Percentiles rank a stretch among this genome's conserved stretches.
Evolutionary conservation across 2,329 filamentous ascomycete genomes (phyloP).

Genomic region (Fusarium dlaminii): DNA sequence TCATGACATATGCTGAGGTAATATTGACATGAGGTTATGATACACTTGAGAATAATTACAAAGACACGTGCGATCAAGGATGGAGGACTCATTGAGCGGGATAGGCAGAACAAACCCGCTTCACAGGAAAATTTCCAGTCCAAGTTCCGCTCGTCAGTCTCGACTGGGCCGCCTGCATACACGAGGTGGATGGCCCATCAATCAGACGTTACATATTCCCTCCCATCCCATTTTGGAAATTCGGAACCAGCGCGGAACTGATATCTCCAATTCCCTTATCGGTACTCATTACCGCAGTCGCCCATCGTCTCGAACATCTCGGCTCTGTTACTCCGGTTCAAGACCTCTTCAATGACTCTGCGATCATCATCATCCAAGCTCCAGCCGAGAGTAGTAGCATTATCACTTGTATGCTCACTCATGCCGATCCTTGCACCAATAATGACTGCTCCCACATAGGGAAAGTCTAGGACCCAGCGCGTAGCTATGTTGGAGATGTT

Average conservation of each 20-base stretch:
- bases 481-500: not conserved
- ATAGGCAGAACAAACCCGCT: not conserved
- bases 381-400: not conserved
- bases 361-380: not conserved
- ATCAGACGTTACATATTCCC: not conserved
- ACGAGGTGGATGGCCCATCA: not conserved
- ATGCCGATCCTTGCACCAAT: not conserved
- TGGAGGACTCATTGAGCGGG: no score
- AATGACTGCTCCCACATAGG: not conserved
- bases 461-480: not conserved
- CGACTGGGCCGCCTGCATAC: not conserved
- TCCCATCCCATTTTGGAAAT: not conserved
- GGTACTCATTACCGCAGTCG: not conserved
- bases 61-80: no score
- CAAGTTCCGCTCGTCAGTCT: not conserved
- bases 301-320: not conserved
- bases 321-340: not conserved
- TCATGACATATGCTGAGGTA: not conserved
- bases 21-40: rapidly evolving
- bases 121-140: not conserved
- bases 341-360: not conserved
- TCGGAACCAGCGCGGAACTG: not conserved
- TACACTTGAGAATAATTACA: no score
- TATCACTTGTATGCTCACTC: not conserved
- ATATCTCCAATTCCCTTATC: not conserved